Evolutionary conservation across 768 basidiomycete genomes (phyloP).

Genomic region (Lentinus brumalis): DNA sequence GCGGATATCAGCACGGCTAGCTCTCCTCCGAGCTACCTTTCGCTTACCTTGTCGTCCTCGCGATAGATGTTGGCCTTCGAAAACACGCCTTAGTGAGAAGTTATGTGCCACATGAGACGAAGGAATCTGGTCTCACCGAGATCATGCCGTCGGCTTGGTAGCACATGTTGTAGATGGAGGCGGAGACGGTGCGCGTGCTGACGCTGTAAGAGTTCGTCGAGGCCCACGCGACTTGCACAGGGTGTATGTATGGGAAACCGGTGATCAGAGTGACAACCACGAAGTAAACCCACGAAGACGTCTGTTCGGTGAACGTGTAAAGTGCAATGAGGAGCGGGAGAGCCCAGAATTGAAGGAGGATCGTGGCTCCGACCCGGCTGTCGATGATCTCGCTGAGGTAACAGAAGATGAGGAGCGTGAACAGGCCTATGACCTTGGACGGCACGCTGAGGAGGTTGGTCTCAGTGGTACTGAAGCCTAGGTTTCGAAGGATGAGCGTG

Average conservation of each 20-base stretch:
- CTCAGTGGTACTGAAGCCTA: slow-evolving; percentile 67
- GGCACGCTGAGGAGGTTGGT: slow-evolving; percentile 67
- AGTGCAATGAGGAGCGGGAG: slow-evolving; percentile 63
- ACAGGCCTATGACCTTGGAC: slow-evolving; percentile 52
- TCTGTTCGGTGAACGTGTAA: slow-evolving; percentile 48
- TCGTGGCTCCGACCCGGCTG: slow-evolving; percentile 52
- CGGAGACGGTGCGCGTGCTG: slow-evolving; percentile 49
- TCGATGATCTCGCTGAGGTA: slow-evolving; percentile 58
- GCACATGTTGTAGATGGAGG: slow-evolving; percentile 63
- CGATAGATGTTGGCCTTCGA: slow-evolving; percentile 55
- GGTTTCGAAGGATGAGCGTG: slow-evolving; percentile 60
- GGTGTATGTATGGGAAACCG: slow-evolving; percentile 44
- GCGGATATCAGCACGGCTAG: slow-evolving; percentile 14
- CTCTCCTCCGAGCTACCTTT: background rate
- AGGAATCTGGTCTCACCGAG: slow-evolving; percentile 33
- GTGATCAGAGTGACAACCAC: slow-evolving; percentile 56
- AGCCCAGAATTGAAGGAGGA: slow-evolving; percentile 62
- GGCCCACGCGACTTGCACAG: slow-evolving; percentile 50
- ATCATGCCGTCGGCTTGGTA: slow-evolving; percentile 59
- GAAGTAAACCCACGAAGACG: slow-evolving; percentile 61
- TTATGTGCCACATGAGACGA: background rate
- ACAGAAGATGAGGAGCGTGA: slow-evolving; percentile 44
- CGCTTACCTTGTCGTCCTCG: slow-evolving; percentile 41
- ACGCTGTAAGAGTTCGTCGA: slow-evolving; percentile 65
- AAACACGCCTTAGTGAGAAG: background rate